A percentile compares a stretch with the other conserved stretches of the same genome.
Evolutionary conservation across 208 protist genomes (phyloP).

Genomic region (Spongospora subterranea): DNA sequence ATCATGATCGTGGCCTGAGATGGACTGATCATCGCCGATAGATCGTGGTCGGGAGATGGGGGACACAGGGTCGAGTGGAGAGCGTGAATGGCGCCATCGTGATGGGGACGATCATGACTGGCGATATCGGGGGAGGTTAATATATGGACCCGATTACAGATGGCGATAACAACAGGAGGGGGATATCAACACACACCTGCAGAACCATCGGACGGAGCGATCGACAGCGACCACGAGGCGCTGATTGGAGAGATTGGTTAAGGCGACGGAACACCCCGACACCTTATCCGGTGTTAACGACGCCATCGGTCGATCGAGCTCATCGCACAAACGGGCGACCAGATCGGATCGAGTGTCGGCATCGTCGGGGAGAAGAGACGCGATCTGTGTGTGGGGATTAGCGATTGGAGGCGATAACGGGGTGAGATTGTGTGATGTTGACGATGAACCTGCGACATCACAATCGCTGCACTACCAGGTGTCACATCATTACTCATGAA

Average conservation of each 20-base stretch:
- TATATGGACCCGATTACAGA: no score
- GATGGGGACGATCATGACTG: no score
- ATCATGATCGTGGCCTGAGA: no score
- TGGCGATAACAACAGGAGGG: no score
- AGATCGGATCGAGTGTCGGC: background rate
- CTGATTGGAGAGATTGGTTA: background rate
- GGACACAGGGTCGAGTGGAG: background rate
- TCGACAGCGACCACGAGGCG: background rate
- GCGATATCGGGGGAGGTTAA: no score
- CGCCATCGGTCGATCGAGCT: background rate
- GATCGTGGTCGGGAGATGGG: background rate
- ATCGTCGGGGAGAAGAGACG: background rate
- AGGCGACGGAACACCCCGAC: background rate
- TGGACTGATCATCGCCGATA: background rate
- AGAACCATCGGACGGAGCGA: background rate
- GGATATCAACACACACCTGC: background rate
- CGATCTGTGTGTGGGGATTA: no score
- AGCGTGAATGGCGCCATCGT: background rate
- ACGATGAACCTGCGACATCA: background rate
- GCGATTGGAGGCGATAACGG: no score
- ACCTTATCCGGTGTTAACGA: background rate
- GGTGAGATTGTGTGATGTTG: no score
- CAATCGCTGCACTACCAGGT: background rate
- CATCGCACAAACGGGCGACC: background rate
- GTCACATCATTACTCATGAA: background rate